phyloP scores from a whole-genome alignment of 805 yeast genomes.

The Candida germanica region DNA sequence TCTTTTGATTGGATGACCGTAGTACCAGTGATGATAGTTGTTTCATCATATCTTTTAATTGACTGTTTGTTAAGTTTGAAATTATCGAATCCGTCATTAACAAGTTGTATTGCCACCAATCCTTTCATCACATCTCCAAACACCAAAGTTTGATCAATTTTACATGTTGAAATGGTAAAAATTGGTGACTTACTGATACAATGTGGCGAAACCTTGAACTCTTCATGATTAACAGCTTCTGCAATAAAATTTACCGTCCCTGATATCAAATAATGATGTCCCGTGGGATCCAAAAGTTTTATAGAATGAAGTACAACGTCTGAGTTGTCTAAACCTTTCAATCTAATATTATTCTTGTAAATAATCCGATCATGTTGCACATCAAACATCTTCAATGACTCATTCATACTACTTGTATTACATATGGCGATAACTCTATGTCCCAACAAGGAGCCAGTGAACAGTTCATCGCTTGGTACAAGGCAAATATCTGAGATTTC shows the following conservation, averaged over 20 bases:
- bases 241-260: constrained; percentile 17
- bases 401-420: constrained; percentile 10
- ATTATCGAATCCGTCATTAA: no score
- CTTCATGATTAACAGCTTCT: constrained; percentile 4
- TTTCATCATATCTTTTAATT: constrained; percentile 1
- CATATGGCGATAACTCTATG: constrained; percentile 16
- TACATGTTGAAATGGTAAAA: constrained; percentile 8
- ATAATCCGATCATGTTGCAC: constrained; percentile 10
- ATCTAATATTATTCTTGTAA: constrained; percentile 8
- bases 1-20: not conserved
- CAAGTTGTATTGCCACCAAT: not conserved
- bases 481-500: constrained; percentile 20
- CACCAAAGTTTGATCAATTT: constrained; percentile 3
- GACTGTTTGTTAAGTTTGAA: constrained; percentile 1
- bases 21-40: constrained; percentile 6
- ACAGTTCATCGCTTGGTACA: constrained; percentile 1
- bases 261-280: constrained; percentile 13
- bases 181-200: constrained; percentile 12
- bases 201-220: constrained; percentile 14
- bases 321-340: constrained; percentile 12
- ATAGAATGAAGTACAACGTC: constrained; percentile 15
- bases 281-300: constrained; percentile 10
- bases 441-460: not conserved
- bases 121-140: constrained; percentile 21
- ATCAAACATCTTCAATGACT: constrained; percentile 11